A percentile compares a stretch with the other conserved stretches of the same genome.
Conservation (phyloP, 192 early-diverging fungal species). For the Polychytrium aggregatum region DNA sequence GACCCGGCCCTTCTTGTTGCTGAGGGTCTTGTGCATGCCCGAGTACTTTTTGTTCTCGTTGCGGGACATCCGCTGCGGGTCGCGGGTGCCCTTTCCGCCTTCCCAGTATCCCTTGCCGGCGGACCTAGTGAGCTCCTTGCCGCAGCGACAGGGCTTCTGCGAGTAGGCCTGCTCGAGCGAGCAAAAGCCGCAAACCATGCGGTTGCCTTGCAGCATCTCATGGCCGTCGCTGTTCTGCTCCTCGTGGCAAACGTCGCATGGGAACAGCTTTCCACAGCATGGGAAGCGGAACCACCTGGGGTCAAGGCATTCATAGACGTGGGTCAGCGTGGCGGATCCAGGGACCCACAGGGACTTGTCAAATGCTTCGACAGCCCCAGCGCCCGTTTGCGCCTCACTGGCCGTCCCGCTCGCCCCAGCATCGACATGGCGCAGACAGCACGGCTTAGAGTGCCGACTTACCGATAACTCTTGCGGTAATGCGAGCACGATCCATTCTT, state of each 20-base stretch:
- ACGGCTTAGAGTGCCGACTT: no score
- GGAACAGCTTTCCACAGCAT: conserved; percentile 73
- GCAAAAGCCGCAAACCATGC: conserved; percentile 80
- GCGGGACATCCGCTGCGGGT: conserved; percentile 57
- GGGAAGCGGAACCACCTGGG: conserved; percentile 87
- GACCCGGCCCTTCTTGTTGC: conserved; percentile 13
- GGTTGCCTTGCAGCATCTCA: conserved; percentile 52
- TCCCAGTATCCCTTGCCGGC: conserved; percentile 65
- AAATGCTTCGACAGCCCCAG: no score
- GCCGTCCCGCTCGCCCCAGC: no score
- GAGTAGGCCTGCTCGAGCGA: conserved; percentile 62
- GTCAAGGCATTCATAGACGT: no score
- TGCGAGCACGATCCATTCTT: conserved; percentile 73
- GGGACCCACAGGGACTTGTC: no score
- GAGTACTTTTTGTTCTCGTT: conserved; percentile 59
- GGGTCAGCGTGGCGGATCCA: no score
- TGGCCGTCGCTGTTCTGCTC: conserved; percentile 53
- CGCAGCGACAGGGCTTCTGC: conserved; percentile 48
- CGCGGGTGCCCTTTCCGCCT: conserved; percentile 76
- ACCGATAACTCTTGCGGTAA: conserved; percentile 71
- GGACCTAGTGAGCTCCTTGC: conserved; percentile 39
- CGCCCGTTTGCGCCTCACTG: no score
- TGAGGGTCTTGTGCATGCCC: conserved; percentile 47
- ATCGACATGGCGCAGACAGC: no score
- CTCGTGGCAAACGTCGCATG: conserved; percentile 82